Percentiles rank a stretch among this genome's conserved stretches.
Evolutionary conservation across 768 basidiomycete species (phyloP).

Genomic region (Pisolithus sp.): DNA sequence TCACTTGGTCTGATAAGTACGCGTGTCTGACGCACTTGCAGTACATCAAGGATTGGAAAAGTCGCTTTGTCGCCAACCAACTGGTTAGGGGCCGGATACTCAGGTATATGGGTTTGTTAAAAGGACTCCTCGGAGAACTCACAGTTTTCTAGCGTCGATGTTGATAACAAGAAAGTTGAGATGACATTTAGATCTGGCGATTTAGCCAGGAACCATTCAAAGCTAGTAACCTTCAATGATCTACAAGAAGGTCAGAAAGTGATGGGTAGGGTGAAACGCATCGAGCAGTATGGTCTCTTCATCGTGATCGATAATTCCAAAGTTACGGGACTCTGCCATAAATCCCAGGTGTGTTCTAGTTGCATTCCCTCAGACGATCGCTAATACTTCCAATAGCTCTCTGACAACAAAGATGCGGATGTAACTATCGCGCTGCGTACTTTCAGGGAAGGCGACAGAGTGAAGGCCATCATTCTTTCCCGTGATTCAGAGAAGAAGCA

Average conservation of each 20-base stretch:
- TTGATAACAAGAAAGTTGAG: constrained; percentile 74
- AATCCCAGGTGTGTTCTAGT: constrained; percentile 64
- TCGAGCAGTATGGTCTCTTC: constrained; percentile 91
- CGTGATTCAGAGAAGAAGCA: constrained; percentile 76
- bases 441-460: constrained; percentile 82
- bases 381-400: constrained; percentile 47
- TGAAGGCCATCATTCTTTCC: constrained; percentile 70
- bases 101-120: constrained; percentile 39
- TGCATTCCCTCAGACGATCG: background rate
- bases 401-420: constrained; percentile 82
- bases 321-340: constrained; percentile 88
- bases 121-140: background rate
- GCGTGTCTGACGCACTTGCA: constrained; percentile 26
- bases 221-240: constrained; percentile 42
- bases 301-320: constrained; percentile 82
- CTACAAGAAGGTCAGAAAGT: constrained; percentile 78
- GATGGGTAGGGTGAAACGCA: constrained; percentile 67
- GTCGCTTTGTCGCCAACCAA: constrained; percentile 70
- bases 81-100: constrained; percentile 82
- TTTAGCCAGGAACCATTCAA: constrained; percentile 32
- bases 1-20: background rate
- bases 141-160: constrained; percentile 53
- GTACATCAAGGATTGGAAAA: constrained; percentile 97
- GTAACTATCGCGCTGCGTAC: constrained; percentile 67
- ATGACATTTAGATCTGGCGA: constrained; percentile 78